Evolutionary conservation across 306 rosid genomes (phyloP).

Genomic region (Dryas drummondii): DNA sequence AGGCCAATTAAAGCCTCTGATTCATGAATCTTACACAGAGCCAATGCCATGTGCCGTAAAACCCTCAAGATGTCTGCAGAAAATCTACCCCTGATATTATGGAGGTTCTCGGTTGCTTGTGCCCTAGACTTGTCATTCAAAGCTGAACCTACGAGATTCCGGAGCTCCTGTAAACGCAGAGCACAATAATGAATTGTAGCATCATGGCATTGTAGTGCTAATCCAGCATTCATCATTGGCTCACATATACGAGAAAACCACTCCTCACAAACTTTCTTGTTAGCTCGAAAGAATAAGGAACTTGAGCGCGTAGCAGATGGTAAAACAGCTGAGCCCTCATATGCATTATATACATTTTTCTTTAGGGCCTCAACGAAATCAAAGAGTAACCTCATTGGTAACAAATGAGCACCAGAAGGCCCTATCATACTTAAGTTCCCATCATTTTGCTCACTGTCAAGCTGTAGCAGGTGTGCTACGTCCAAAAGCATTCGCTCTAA

Average conservation of each 20-base stretch:
- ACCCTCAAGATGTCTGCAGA: slow-evolving; percentile 65
- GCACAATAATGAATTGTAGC: slow-evolving; percentile 86
- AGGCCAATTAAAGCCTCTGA: slow-evolving; percentile 82
- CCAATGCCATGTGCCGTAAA: slow-evolving; percentile 72
- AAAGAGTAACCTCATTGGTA: slow-evolving; percentile 86
- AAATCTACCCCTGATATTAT: slow-evolving; percentile 54
- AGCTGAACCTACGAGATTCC: slow-evolving; percentile 53
- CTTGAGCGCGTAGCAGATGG: slow-evolving; percentile 76
- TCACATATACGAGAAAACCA: slow-evolving; percentile 99
- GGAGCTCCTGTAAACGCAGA: slow-evolving; percentile 79
- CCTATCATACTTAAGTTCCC: slow-evolving; percentile 92
- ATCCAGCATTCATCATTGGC: slow-evolving; percentile 97
- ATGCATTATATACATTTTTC: slow-evolving; percentile 94
- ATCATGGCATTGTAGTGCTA: slow-evolving; percentile 86
- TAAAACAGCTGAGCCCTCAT: slow-evolving; percentile 86
- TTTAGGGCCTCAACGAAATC: slow-evolving; percentile 92
- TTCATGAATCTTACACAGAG: slow-evolving; percentile 77
- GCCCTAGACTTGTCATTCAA: slow-evolving; percentile 77
- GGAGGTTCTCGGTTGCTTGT: slow-evolving; percentile 60
- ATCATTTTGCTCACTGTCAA: slow-evolving; percentile 82
- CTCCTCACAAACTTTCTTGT: slow-evolving; percentile 96
- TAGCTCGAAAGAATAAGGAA: slow-evolving; percentile 90
- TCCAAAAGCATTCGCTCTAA: slow-evolving; percentile 95
- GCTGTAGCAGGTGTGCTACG: slow-evolving; percentile 75
- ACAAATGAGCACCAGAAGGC: slow-evolving; percentile 88